Conservation (phyloP, 2,329 filamentous ascomycete species). For the Claviceps cyperi region DNA sequence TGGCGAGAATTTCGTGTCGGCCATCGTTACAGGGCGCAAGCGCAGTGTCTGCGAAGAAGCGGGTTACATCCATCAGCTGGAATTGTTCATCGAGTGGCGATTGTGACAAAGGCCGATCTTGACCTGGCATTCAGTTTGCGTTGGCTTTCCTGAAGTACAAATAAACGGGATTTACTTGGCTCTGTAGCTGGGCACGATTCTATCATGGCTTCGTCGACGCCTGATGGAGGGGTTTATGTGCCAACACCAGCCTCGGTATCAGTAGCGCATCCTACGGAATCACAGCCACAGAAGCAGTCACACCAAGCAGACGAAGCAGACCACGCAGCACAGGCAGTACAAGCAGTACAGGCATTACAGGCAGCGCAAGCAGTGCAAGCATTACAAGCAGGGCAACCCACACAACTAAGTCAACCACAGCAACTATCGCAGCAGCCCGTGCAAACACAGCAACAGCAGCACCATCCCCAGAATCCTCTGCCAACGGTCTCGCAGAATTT, state of each 20-base stretch:
- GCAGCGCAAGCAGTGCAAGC: background rate
- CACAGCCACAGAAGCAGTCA: background rate
- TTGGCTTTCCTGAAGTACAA: background rate
- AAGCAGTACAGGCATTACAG: background rate
- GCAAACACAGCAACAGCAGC: background rate
- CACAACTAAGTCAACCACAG: background rate
- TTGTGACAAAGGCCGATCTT: too few species aligned
- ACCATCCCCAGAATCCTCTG: background rate
- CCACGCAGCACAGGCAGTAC: background rate
- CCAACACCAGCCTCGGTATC: background rate
- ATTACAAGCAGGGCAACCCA: background rate
- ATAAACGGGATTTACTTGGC: background rate
- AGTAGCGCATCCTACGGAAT: background rate
- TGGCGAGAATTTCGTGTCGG: too few species aligned
- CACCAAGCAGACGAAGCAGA: background rate
- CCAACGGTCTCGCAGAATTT: background rate
- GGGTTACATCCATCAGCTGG: background rate
- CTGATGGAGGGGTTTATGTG: background rate
- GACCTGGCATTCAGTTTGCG: too few species aligned
- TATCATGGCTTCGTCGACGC: background rate
- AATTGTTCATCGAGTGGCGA: too few species aligned
- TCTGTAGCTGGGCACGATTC: background rate
- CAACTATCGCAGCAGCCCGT: background rate
- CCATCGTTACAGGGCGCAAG: too few species aligned
- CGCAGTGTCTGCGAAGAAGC: background rate